Evolutionary conservation across 306 rosid species (phyloP).

Genomic region (barrel medic (Medicago truncatula)): DNA sequence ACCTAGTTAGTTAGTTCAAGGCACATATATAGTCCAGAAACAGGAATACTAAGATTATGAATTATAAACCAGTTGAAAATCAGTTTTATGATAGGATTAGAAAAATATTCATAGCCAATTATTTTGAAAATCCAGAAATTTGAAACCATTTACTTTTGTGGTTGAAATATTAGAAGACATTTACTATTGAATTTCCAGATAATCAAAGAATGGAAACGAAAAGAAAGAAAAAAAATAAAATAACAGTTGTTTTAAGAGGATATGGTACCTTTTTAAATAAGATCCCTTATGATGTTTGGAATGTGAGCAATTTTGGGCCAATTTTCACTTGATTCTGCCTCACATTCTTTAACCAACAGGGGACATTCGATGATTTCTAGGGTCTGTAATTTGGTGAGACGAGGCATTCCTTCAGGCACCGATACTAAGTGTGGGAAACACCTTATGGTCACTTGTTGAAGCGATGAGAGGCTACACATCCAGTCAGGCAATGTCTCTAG

Average conservation of each 20-base stretch:
- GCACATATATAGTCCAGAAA: not conserved
- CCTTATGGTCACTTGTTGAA: not conserved
- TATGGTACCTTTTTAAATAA: not conserved
- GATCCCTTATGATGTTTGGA: not conserved
- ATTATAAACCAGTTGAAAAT: not conserved
- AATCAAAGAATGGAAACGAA: not conserved
- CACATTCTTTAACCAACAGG: not conserved
- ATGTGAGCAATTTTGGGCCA: slow-evolving; percentile 20
- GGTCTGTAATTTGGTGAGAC: not conserved
- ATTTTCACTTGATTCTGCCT: not conserved
- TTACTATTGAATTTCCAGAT: not conserved
- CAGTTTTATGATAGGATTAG: not conserved
- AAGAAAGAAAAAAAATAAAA: too few relatives aligned
- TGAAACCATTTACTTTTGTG: too few relatives aligned
- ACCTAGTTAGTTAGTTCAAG: not conserved
- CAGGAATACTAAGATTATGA: not conserved
- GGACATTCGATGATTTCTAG: not conserved
- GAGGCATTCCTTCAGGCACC: slow-evolving; percentile 1
- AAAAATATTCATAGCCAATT: not conserved
- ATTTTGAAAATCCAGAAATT: not conserved
- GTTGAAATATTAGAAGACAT: not conserved
- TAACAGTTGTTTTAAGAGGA: not conserved
- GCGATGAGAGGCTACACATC: not conserved
- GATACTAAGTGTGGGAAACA: not conserved
- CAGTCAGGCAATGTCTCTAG: not conserved